Conservation (phyloP, 2,329 filamentous ascomycete genomes). For the Parastagonospora nodorum region DNA sequence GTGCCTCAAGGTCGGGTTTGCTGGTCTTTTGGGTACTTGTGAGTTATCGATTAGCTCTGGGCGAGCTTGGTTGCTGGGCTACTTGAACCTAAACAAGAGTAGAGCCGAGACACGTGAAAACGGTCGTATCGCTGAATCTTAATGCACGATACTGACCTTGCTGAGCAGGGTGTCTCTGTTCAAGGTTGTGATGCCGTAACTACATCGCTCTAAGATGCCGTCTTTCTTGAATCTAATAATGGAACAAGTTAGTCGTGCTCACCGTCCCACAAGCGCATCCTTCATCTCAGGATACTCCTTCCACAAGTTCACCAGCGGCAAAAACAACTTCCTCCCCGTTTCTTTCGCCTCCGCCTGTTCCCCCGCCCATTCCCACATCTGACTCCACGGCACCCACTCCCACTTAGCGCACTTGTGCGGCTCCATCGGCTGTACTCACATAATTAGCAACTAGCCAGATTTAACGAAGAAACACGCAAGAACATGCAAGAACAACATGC, state of each 20-base stretch:
- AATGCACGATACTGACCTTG: not conserved
- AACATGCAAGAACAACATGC: not conserved
- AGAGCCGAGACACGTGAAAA: too few relatives aligned
- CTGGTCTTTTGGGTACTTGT: not conserved
- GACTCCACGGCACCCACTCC: constrained; percentile 59
- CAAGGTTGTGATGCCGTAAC: too few relatives aligned
- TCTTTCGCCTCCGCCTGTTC: constrained; percentile 35
- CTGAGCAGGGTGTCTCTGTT: not conserved
- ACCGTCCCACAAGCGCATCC: constrained; percentile 17
- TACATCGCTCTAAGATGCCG: too few relatives aligned
- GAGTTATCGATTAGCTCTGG: not conserved
- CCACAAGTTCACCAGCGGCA: constrained; percentile 55
- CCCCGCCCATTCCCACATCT: constrained; percentile 48
- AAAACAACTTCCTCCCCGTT: constrained; percentile 48
- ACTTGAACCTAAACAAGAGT: too few relatives aligned
- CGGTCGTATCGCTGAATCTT: not conserved
- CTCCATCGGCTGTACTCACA: constrained; percentile 44
- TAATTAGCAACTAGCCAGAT: too few relatives aligned
- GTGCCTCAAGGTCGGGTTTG: not conserved
- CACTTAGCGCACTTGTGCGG: constrained; percentile 61
- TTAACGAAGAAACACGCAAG: too few relatives aligned
- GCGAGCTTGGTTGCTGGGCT: not conserved
- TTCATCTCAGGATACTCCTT: constrained; percentile 37
- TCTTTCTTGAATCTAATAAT: too few relatives aligned
- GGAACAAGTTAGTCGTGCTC: not conserved